Base-by-base conservation (phyloP, 1,284 basidiomycete species). In the Kwoniella shivajii region DNA sequence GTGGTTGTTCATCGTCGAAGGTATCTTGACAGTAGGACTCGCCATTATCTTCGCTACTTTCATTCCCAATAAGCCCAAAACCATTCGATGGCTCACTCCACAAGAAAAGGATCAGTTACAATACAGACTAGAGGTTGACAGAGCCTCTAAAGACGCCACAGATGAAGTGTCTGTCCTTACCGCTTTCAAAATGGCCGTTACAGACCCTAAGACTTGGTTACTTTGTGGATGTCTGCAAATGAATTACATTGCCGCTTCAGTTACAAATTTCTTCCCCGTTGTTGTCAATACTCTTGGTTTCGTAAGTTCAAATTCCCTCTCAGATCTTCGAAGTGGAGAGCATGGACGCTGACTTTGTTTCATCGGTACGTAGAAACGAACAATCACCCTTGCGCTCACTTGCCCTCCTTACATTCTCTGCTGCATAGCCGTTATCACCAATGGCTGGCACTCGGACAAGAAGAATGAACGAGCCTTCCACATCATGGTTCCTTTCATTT, bases 231-330 rank as follows among this genome's bases (percentile, higher is more conserved):
- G 60, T 16, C 60, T 69, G 14, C 42, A 50, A 27, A 58, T 29
- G 30, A 60, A 59, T 39, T 66, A 61, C 47, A 69, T 75, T 52
- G 69, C 70, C n/a, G 67, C 72, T 4, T 64, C 67, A 1, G 71
- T 75, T 33, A 74, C 73, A 43, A 75, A 74, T 61, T 76, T 77
- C 61, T 74, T 75, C 71, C 71, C 73, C 6, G 59, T 70, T 24
- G 69, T 76, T 48, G 68, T 75, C n/a, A 43, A 41, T 11, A 56
- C 64, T 36, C 68, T 79, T 30, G 75, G 75, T 9, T 78, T 75
- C 60, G 51, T 54, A 29, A 57, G 58, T 52, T 2, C 22, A 10
- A 9, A 9, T 33, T 26, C 5, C 4, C n/a, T 33, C 6, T 13
- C 24, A 7, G 2, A 0, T 33, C 13, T 22, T 45, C 37, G 30